These are phyloP conservation scores for Calvatia gigantea DNA, from an alignment of 768 basidiomycete genomes.

Conservation along the genomic window DNA sequence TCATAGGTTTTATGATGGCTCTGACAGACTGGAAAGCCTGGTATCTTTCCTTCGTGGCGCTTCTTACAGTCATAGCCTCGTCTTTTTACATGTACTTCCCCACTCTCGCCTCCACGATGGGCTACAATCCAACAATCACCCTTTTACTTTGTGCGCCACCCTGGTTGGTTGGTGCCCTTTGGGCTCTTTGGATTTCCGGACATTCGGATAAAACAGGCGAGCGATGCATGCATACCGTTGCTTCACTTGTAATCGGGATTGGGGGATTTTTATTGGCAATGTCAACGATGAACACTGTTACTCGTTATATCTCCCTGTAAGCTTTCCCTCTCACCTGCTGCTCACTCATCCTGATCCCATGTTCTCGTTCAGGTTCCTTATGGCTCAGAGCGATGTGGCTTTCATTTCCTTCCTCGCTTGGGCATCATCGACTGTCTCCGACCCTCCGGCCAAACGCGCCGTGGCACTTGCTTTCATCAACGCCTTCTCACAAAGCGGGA, in stretches of 20 bases:
- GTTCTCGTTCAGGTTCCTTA: conserved; percentile 53
- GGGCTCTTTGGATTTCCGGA: conserved; percentile 53
- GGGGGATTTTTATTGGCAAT: conserved; percentile 67
- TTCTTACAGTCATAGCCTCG: conserved; percentile 47
- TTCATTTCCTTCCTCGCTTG: conserved; percentile 64
- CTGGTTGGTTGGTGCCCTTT: conserved; percentile 59
- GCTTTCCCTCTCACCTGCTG: neutral
- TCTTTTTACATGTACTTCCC: conserved; percentile 75
- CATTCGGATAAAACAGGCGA: conserved; percentile 73
- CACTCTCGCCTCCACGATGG: conserved; percentile 66
- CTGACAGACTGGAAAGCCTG: conserved; percentile 73
- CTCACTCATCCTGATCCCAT: neutral
- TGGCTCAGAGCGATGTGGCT: conserved; percentile 71
- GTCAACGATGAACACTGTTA: conserved; percentile 55
- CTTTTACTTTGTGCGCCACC: conserved; percentile 56
- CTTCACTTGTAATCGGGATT: conserved; percentile 54
- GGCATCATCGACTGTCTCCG: conserved; percentile 45
- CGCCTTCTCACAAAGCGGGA: conserved; percentile 78
- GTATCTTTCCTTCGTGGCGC: conserved; percentile 40
- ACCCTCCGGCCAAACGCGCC: conserved; percentile 81
- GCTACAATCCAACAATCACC: conserved; percentile 59
- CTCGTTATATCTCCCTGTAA: conserved; percentile 65
- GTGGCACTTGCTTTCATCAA: conserved; percentile 83
- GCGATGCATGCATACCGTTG: conserved; percentile 63
- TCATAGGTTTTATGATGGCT: conserved; percentile 51